Base-by-base conservation (phyloP, 345 rosid genomes). In the Erodium maritimum region DNA sequence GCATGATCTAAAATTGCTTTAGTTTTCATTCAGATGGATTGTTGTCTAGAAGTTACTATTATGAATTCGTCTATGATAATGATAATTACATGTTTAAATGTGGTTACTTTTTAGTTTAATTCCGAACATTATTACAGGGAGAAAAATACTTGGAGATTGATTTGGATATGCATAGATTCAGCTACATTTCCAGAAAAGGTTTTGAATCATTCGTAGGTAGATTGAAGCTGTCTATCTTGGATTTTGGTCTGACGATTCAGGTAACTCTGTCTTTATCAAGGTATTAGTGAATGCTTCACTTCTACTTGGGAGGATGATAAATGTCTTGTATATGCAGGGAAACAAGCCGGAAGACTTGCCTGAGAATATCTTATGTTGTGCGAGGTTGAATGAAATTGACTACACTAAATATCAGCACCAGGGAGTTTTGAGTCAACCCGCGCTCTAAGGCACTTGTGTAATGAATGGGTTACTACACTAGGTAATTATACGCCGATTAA, bases 201-300 rank as follows among this genome's bases (percentile, higher is more conserved):
- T 75, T 84, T 1, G 88, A 80, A 66, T 67, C 85, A 23, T 78
- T 87, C 33, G 71, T 73, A 58, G 79, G 79, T 33, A 82, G 82
- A 53, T 68, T 77, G 13, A 82, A 84, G 79, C 57, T 64, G 5
- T 82, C 88, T 66, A 63, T 72, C 55, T 68, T 84, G 59, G 88
- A 84, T 73, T 83, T 87, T 71, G 90, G 85, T 58, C 82, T 87
- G 22, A 87, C 86, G 11, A 80, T 87, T 67, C 95, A 87, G 90
- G 90, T 84, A 67, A 33, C 21, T n/a, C n/a, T 25, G 51, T 65
- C 11, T 10, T 58, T 20, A 45, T 48, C 33, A 16, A 23, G 23
- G 24, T 5, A 16, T 19, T 17, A 57, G 12, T 13, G 55, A 50
- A 17, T 19, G n/a, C 52, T 50, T 17, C 13, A 37, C 46, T 37